Evolutionary conservation across 371 early-diverging fungal species (phyloP).

Genomic region (Mucor plumbeus): DNA sequence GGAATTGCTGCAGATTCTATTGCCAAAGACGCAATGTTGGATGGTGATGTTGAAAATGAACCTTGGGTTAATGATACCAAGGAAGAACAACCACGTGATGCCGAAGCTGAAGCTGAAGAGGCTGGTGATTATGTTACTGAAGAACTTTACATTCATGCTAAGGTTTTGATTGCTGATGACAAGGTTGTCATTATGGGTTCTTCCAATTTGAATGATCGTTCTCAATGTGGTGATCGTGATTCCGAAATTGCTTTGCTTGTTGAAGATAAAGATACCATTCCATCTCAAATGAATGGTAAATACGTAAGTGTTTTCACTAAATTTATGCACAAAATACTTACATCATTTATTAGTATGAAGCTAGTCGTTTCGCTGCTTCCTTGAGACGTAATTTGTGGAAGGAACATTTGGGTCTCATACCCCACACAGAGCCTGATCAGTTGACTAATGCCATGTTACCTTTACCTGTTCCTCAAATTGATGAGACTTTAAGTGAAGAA

Average conservation of each 20-base stretch:
- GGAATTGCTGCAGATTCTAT: conserved; percentile 40
- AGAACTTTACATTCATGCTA: conserved; percentile 92
- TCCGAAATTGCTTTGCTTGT: conserved; percentile 89
- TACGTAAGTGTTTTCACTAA: conserved; percentile 45
- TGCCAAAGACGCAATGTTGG: conserved; percentile 43
- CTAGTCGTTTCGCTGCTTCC: conserved; percentile 69
- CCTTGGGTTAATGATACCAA: conserved; percentile 43
- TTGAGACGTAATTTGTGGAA: conserved; percentile 82
- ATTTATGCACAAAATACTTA: not conserved
- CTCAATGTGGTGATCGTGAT: conserved; percentile 89
- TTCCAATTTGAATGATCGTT: conserved; percentile 94
- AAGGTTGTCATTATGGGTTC: conserved; percentile 83
- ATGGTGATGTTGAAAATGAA: conserved; percentile 39
- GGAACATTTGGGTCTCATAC: conserved; percentile 83
- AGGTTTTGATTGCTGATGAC: conserved; percentile 92
- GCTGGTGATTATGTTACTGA: conserved; percentile 74
- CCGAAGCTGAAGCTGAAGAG: conserved; percentile 33
- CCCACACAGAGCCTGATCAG: conserved; percentile 48
- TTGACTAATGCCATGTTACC: conserved; percentile 58
- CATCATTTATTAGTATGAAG: conserved; percentile 50
- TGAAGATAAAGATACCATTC: conserved; percentile 75
- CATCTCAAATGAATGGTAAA: conserved; percentile 76
- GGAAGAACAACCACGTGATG: conserved; percentile 28
- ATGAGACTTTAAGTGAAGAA: conserved; percentile 40
- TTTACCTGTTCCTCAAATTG: conserved; percentile 50